Evolutionary conservation across 371 early-diverging fungal species (phyloP), one percentile per base, ranked within the genome.

Genomic region (Dichotomocladium elegans): DNA sequence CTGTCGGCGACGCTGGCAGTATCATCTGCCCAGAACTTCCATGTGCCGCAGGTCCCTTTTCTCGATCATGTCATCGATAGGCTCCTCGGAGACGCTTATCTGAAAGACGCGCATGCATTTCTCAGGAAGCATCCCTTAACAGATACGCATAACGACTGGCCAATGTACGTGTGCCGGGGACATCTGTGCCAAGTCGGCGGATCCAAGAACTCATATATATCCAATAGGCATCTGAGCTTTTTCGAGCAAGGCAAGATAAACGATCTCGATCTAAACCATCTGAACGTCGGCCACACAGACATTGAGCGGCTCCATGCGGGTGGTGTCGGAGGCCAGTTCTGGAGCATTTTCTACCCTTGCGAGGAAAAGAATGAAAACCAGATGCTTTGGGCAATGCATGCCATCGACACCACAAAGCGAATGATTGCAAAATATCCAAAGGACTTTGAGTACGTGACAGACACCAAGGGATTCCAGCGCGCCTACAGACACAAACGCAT

Each of bases 401-500:
- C 82, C 33, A 84, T 88, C 46, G 86, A 86, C 59, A 66, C 71
- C 3, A 72, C 75, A 15, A 81, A 81, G 48, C 73, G 81, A 19
- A 77, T 85, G 58, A 66, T 77, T 11, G 55, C 48, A 12, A 54
- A 65, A 6, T 74, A 85, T 44, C 77, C 79, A 1, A 68, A 81
- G n/a, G 64, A 69, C 2, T 77, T 85, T 42, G 69, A 63, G 40
- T 52, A 82, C 8, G 86, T 75, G 3, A 61, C 60, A 3, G 64
- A 60, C 3, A 64, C 79, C 2, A 58, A 61, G 19, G 77, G 83
- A 35, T 82, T 83, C 50, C 34, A 66, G 8, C 53, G 56, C 12
- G 79, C 81, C 5, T 58, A 63, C 19, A 51, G 64, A 11, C 53
- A 54, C 24, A 76, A 80, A 3, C 68, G 74, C 25, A 61, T 88